Evolutionary conservation across 148 eudicot species (phyloP).

Genomic region (Nyssa sinensis): DNA sequence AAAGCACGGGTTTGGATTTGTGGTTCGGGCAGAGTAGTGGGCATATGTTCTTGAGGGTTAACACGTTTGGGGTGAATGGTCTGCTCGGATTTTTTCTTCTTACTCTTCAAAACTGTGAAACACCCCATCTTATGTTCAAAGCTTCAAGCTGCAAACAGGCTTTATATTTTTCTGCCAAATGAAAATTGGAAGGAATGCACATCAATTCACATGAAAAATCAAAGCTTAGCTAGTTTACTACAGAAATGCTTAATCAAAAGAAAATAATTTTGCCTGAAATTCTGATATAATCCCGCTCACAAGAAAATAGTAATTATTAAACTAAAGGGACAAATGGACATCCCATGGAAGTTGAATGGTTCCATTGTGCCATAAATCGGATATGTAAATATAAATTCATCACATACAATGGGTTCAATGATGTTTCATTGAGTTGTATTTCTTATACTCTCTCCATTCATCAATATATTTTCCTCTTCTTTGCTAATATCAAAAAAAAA

Average conservation of each 20-base stretch:
- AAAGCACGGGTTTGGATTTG: slow-evolving; percentile 42
- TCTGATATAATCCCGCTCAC: background rate
- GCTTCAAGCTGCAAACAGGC: slow-evolving; percentile 15
- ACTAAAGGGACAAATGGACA: background rate
- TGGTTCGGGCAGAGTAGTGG: slow-evolving; percentile 76
- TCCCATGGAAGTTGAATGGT: background rate
- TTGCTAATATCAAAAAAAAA: too few relatives aligned
- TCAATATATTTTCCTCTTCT: too few relatives aligned
- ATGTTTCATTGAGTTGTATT: too few relatives aligned
- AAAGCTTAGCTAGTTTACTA: background rate
- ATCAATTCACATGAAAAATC: slow-evolving; percentile 6
- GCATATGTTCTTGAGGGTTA: slow-evolving; percentile 66
- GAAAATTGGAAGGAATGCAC: slow-evolving; percentile 4
- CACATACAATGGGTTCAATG: background rate
- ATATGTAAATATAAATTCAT: background rate
- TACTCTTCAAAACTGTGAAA: slow-evolving; percentile 68
- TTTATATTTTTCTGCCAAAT: slow-evolving; percentile 19
- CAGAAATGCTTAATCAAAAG: background rate
- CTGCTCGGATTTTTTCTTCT: slow-evolving; percentile 75
- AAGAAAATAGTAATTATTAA: background rate
- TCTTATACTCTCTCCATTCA: too few relatives aligned
- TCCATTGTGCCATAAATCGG: background rate
- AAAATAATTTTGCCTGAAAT: background rate
- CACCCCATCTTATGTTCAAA: slow-evolving; percentile 68
- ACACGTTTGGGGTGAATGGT: slow-evolving; percentile 46